phyloP scores from a whole-genome alignment of 305 asterid species.

The Fraxinus albicans region DNA sequence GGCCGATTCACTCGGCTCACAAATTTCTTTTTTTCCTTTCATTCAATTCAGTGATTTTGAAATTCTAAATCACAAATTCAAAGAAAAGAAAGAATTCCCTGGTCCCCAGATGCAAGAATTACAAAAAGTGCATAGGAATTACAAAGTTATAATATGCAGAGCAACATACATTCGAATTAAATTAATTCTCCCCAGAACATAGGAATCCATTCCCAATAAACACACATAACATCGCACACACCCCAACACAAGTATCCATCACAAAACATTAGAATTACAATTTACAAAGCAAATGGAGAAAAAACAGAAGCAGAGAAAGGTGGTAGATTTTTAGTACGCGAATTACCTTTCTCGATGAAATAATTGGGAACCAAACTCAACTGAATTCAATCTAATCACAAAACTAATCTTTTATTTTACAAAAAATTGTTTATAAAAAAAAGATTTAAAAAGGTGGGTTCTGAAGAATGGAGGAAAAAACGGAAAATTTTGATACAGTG shows the following conservation, averaged over 20 bases:
- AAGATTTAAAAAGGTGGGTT: conserved; percentile 12
- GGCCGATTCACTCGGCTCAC: conserved; percentile 3
- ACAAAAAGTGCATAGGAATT: background rate
- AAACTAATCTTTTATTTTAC: conserved; percentile 26
- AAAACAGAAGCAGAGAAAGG: conserved; percentile 10
- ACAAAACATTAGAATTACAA: conserved; percentile 12
- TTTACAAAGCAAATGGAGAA: conserved; percentile 12
- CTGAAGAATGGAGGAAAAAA: conserved; percentile 20
- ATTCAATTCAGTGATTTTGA: conserved; percentile 21
- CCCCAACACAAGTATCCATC: conserved; percentile 14
- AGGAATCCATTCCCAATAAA: conserved; percentile 24
- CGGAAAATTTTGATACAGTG: conserved; percentile 26
- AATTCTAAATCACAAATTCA: background rate
- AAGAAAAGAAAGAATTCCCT: background rate
- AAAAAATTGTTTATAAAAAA: conserved; percentile 8
- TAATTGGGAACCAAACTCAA: conserved; percentile 9
- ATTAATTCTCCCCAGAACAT: conserved; percentile 28
- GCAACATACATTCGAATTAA: conserved; percentile 17
- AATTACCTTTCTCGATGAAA: background rate
- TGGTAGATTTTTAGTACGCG: conserved; percentile 1
- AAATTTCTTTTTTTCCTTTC: conserved; percentile 12
- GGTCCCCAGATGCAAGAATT: background rate
- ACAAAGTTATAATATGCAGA: conserved; percentile 19
- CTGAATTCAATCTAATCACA: conserved; percentile 55
- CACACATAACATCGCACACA: conserved; percentile 7